phyloP scores from a whole-genome alignment of 2,329 filamentous ascomycete species.

The Colletotrichum australisinense region DNA sequence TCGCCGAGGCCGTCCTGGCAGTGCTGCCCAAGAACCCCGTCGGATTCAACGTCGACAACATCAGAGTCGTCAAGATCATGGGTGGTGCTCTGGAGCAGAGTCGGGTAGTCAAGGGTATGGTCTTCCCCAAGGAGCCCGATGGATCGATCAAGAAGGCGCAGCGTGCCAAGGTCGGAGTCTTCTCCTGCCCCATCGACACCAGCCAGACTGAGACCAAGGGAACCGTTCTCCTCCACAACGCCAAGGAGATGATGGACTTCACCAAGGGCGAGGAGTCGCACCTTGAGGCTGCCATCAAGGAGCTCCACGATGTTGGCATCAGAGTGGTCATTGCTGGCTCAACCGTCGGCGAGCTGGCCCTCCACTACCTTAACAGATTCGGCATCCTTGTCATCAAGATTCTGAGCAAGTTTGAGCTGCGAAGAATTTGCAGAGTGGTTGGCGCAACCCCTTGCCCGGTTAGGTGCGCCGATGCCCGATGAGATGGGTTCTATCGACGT shows the following conservation, averaged over 20 bases:
- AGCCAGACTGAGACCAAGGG: slow-evolving; percentile 99
- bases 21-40: slow-evolving; percentile 94
- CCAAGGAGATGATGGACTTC: slow-evolving; percentile 98
- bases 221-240: slow-evolving; percentile 95
- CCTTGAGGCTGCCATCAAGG: slow-evolving; percentile 91
- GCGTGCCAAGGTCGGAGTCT: slow-evolving; percentile 97
- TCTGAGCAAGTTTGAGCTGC: slow-evolving; percentile 97
- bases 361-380: slow-evolving; percentile 98
- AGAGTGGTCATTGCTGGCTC: slow-evolving; percentile 92
- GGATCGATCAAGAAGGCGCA: slow-evolving; percentile 89
- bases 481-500: slow-evolving; percentile 97
- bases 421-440: slow-evolving; percentile 93
- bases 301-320: slow-evolving; percentile 92
- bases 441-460: slow-evolving; percentile 92
- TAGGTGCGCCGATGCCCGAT: slow-evolving; percentile 99
- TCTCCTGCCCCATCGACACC: slow-evolving; percentile 94
- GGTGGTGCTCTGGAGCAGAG: slow-evolving; percentile 95
- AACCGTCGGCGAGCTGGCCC: slow-evolving; percentile 89
- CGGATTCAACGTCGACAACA: slow-evolving; percentile 99
- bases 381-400: slow-evolving; percentile 97
- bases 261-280: slow-evolving; percentile 96
- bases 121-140: slow-evolving; percentile 95
- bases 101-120: slow-evolving; percentile 96
- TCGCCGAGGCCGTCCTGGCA: slow-evolving; percentile 85
- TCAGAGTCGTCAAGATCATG: slow-evolving; percentile 99